phyloP scores from a whole-genome alignment of 768 basidiomycete species.

The Gloeostereum incarnatum region DNA sequence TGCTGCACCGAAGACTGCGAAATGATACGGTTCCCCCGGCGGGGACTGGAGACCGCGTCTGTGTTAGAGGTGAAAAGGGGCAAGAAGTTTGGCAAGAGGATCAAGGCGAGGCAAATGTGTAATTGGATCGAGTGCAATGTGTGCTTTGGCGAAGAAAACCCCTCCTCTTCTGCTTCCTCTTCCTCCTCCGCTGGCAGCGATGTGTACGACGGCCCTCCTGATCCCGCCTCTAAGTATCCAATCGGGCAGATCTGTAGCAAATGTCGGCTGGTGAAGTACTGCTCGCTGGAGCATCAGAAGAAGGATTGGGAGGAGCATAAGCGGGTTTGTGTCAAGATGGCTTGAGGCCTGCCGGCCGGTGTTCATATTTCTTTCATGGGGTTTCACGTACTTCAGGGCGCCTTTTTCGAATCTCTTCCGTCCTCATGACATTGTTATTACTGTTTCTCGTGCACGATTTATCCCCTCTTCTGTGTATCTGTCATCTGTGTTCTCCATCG shows the following conservation, averaged over 20 bases:
- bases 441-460: no score
- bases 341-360: no score
- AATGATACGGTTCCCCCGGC: constrained; percentile 70
- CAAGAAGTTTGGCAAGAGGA: constrained; percentile 36
- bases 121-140: constrained; percentile 75
- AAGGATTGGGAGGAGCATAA: constrained; percentile 76
- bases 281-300: constrained; percentile 64
- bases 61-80: constrained; percentile 57
- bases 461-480: no score
- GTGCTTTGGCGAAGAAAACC: constrained; percentile 40
- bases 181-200: no score
- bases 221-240: not conserved
- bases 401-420: no score
- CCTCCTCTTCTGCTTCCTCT: not conserved
- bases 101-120: constrained; percentile 60
- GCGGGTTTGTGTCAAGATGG: constrained; percentile 43
- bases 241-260: constrained; percentile 62
- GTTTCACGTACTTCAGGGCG: no score
- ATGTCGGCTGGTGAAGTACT: constrained; percentile 73
- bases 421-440: no score
- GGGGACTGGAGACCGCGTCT: constrained; percentile 50
- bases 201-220: no score
- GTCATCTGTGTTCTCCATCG: no score
- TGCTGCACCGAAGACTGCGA: constrained; percentile 77
- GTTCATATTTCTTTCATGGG: no score